Evolutionary conservation across 768 basidiomycete genomes (phyloP), one percentile per base, ranked within the genome.

Genomic region (Boletus patriciae): DNA sequence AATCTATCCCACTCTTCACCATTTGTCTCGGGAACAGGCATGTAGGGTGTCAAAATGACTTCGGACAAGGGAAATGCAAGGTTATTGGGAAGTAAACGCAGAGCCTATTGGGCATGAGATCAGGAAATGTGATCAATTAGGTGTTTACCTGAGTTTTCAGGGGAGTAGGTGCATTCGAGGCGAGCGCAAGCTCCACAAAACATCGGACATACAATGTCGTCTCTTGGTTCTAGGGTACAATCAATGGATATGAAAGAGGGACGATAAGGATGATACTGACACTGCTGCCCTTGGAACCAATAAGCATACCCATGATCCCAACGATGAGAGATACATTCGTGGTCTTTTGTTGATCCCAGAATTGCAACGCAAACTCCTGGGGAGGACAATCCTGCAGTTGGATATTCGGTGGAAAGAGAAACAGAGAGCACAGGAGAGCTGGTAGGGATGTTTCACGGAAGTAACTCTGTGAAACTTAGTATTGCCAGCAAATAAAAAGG

Each of bases 1-100:
- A 96, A 70, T 21, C 94, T 82, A 69, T 95, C 92, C 92, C 92
- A 94, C 67, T 96, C 93, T 73, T 96, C 94, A 9, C 92, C 92
- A 58, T 90, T 82, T 52, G 95, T 82, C 71, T 92, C 84, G 56
- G 90, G 84, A 42, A 88, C 84, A 65, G 91, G 83, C 74, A 88
- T 78, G 69, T 91, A 85, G 59, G 88, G 83, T 53, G 88, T 86
- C 57, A 90, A 68, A 61, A 84, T 77, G 66, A 95, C 71, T 61
- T 85, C 75, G 48, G 85, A 77, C 62, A 98, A 73, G 46, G 83
- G 87, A 65, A 81, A 88, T 63, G 76, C 84, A 64, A 71, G 78
- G 65, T 62, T 77, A 23, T 62, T 66, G 15, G 86, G 82, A n/a
- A 90, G 77, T 16, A 85, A 76, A 52, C 79, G 80, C 27, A 90